phyloP scores from a whole-genome alignment of 2,329 filamentous ascomycete genomes.

The Helotiales sp. region DNA sequence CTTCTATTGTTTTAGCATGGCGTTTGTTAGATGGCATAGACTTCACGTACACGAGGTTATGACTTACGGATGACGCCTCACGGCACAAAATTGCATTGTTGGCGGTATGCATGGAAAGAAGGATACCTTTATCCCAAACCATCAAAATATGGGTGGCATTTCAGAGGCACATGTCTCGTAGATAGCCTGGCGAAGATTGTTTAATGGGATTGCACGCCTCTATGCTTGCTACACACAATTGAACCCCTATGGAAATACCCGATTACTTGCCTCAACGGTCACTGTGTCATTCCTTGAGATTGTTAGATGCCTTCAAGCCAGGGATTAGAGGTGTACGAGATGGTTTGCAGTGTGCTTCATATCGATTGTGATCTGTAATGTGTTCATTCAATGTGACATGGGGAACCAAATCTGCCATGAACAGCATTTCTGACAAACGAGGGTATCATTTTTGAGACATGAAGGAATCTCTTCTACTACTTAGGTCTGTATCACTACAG shows the following conservation, averaged over 20 bases:
- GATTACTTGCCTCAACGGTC: not conserved
- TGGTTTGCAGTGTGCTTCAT: too few species aligned
- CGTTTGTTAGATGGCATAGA: conserved; percentile 11
- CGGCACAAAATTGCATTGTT: not conserved
- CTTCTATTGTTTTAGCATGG: not conserved
- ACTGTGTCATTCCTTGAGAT: not conserved
- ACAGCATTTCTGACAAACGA: too few species aligned
- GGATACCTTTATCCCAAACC: not conserved
- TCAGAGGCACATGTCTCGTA: conserved; percentile 8
- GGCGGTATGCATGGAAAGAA: not conserved
- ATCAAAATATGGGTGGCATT: not conserved
- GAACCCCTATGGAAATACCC: not conserved
- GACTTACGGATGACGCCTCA: not conserved
- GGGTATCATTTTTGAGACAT: too few species aligned
- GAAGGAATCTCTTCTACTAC: too few species aligned
- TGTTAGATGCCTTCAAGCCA: too few species aligned
- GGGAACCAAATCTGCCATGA: too few species aligned
- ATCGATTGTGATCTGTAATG: not conserved
- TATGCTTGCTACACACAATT: not conserved
- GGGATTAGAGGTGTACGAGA: too few species aligned
- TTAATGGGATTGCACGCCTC: not conserved
- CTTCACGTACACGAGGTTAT: not conserved
- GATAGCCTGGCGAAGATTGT: conserved; percentile 7
- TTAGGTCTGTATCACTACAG: too few species aligned
- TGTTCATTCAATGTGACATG: not conserved